Base-by-base conservation (phyloP, 2,329 filamentous ascomycete species). In the Diaporthe citriasiana region DNA sequence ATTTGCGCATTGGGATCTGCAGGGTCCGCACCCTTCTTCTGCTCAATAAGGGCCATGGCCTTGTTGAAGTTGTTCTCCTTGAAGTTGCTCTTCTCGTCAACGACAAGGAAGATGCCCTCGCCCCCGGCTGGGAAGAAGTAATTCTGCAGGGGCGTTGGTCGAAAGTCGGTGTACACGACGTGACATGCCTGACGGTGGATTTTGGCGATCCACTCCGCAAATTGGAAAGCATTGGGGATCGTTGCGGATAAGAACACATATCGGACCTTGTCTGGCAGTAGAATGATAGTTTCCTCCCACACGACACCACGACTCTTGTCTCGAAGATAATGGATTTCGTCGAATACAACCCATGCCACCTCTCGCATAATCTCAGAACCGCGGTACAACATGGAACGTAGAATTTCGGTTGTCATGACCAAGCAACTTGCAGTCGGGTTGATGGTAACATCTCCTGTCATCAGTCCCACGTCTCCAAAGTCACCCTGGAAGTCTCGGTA, bases 291-390 rank as follows among this genome's bases (percentile, higher is more conserved):
- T 86, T 99, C 97, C 83, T 99, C 97, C 97, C 97, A 99, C 3
- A 99, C 97, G 0, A 99, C 97, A 87, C 97, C 97, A 84, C 97
- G 90, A 68, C 91, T 90, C 84, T 97, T 97, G 84, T 99, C 97
- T 80, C 97, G 92, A 91, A 99, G 93, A 84, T 99, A 99, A 84
- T 99, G 97, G 76, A 99, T 97, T 84, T 99, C 97, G 84, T 99
- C 97, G 79, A 99, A 99, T 2, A 99, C 88, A 1, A 99, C 97
- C 97, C 97, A 99, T 19, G 94, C 95, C 1, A 99, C 97, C 86
- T 99, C 97, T 78, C 97, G 95, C 96, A 99, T 99, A 77, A 99
- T 98, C 85, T 99, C 97, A 0, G 97, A 98, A 75, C 97, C 97
- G 78, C 97, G 91, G 84, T 99, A 99, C 84, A 99, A 83, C 97